A percentile compares a stretch with the other conserved stretches of the same genome.
These are phyloP conservation scores for Epichloe baconii DNA, from an alignment of 2,329 filamentous ascomycete species.

Conservation along the genomic window DNA sequence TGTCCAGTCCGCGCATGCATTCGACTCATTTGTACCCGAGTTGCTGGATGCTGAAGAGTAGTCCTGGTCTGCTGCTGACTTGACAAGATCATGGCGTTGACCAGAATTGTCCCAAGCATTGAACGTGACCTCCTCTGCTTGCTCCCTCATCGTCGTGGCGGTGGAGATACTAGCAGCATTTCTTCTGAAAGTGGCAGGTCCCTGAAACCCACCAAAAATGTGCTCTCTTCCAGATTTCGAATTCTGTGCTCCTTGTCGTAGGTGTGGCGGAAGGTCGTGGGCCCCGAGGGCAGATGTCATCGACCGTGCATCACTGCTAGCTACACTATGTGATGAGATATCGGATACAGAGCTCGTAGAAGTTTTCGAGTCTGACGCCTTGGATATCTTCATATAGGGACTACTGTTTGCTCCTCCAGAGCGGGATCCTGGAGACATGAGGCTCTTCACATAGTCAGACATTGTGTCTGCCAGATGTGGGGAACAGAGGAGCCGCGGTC, in stretches of 20 bases:
- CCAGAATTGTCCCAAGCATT: slow-evolving; percentile 22
- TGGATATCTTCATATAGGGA: neutral
- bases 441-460: neutral
- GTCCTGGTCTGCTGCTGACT: slow-evolving; percentile 11
- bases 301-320: neutral
- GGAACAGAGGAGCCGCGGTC: neutral
- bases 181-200: neutral
- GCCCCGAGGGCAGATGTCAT: neutral
- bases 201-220: neutral
- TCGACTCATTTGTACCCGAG: neutral
- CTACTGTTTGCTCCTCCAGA: neutral
- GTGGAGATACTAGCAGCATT: slow-evolving; percentile 14
- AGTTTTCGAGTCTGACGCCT: neutral
- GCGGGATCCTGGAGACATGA: neutral
- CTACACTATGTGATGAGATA: neutral
- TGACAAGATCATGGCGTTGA: slow-evolving; percentile 9
- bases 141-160: slow-evolving; percentile 16
- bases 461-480: neutral
- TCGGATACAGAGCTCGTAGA: neutral
- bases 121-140: slow-evolving; percentile 7
- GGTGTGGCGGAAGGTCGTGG: neutral
- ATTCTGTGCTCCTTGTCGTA: neutral
- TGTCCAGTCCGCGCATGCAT: neutral
- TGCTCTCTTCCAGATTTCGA: neutral
- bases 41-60: slow-evolving; percentile 4